These are phyloP conservation scores for Candida sp. DNA, from an alignment of 1,139 yeast genomes.

Conservation along the genomic window DNA sequence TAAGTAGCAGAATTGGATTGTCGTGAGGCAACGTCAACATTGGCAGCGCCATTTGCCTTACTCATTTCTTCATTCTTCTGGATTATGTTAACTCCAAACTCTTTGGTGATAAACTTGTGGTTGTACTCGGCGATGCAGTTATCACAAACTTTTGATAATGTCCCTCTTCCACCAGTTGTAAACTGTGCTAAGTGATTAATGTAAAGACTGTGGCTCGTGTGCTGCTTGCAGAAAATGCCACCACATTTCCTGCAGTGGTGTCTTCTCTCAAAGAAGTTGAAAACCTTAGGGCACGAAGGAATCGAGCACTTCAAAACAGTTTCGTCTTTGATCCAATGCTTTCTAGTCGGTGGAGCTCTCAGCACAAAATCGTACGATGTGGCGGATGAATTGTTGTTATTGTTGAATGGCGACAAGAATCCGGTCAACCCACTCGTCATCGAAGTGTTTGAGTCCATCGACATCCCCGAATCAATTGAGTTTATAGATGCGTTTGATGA, in stretches of 20 bases:
- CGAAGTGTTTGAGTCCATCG: constrained; percentile 32
- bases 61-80: neutral
- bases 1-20: neutral
- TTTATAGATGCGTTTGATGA: constrained; percentile 32
- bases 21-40: neutral
- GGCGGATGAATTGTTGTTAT: constrained; percentile 18
- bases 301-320: constrained; percentile 66
- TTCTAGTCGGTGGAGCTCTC: constrained; percentile 57
- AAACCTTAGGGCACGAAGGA: constrained; percentile 57
- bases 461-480: constrained; percentile 40
- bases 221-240: constrained; percentile 82
- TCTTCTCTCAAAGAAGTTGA: constrained; percentile 81
- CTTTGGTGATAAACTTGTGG: constrained; percentile 40
- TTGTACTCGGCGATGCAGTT: constrained; percentile 75
- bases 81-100: constrained; percentile 36
- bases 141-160: constrained; percentile 80
- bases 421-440: constrained; percentile 14
- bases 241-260: constrained; percentile 98
- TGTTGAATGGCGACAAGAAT: constrained; percentile 9
- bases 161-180: constrained; percentile 77
- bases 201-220: constrained; percentile 56
- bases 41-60: neutral
- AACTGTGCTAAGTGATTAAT: constrained; percentile 75
- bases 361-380: constrained; percentile 33
- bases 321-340: constrained; percentile 84